Conservation (phyloP, 805 yeast species). For the Myxozyma neotropica region DNA sequence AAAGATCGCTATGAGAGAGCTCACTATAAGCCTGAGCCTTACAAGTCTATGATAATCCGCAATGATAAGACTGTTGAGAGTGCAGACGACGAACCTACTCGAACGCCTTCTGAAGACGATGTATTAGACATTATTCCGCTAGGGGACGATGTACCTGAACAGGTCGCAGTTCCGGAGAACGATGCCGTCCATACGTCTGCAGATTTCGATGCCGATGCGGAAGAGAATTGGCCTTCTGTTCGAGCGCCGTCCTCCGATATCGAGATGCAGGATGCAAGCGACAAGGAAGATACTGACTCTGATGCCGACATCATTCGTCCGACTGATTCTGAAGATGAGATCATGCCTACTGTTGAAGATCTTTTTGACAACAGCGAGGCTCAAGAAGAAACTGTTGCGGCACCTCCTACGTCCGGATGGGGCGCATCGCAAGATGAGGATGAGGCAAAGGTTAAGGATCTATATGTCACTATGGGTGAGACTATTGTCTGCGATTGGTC, state of each 20-base stretch:
- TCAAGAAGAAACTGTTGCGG: background rate
- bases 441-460: background rate
- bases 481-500: constrained; percentile 73
- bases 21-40: background rate
- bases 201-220: constrained; percentile 10
- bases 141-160: background rate
- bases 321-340: constrained; percentile 14
- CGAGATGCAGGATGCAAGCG: constrained; percentile 29
- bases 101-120: background rate
- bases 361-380: background rate
- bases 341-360: constrained; percentile 2
- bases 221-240: constrained; percentile 6
- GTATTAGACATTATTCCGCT: constrained; percentile 1
- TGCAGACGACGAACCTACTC: background rate
- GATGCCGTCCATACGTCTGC: background rate
- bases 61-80: constrained; percentile 7
- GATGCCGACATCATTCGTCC: background rate
- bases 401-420: background rate
- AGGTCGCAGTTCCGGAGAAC: background rate
- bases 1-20: constrained; percentile 11
- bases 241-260: constrained; percentile 11
- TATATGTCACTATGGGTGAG: constrained; percentile 40
- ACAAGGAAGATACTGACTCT: constrained; percentile 9
- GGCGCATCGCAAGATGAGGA: background rate
- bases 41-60: constrained; percentile 6